Evolutionary conservation across 345 rosid species (phyloP).

Genomic region (Acer negundo): DNA sequence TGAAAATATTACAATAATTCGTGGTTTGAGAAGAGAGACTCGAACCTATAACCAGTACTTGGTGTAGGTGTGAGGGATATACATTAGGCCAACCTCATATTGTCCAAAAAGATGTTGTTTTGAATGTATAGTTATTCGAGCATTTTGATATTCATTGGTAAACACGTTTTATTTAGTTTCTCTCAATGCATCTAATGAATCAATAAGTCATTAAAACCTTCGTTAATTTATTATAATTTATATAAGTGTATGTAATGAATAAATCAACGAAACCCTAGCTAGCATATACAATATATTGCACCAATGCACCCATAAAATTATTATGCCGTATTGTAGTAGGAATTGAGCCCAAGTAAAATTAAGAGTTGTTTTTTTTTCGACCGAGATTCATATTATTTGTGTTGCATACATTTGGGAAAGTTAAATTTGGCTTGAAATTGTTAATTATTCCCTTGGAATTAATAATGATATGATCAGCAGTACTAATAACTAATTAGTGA

Average conservation of each 20-base stretch:
- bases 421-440: not conserved
- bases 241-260: conserved; percentile 13
- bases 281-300: not conserved
- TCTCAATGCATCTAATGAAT: conserved; percentile 13
- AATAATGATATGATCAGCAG: not conserved
- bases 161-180: not conserved
- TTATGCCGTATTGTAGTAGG: no score
- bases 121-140: not conserved
- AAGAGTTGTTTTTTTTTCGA: no score
- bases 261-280: conserved; percentile 1
- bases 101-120: not conserved
- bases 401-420: no score
- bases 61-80: no score
- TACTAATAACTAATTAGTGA: not conserved
- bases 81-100: no score
- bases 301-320: not conserved
- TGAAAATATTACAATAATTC: no score
- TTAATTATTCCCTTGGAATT: not conserved
- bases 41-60: no score
- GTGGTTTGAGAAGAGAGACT: no score
- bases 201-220: not conserved
- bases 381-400: no score
- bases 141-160: not conserved
- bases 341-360: no score
- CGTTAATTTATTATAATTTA: not conserved